Conservation (phyloP, 1,139 yeast genomes). For the Candida tropicalis region DNA sequence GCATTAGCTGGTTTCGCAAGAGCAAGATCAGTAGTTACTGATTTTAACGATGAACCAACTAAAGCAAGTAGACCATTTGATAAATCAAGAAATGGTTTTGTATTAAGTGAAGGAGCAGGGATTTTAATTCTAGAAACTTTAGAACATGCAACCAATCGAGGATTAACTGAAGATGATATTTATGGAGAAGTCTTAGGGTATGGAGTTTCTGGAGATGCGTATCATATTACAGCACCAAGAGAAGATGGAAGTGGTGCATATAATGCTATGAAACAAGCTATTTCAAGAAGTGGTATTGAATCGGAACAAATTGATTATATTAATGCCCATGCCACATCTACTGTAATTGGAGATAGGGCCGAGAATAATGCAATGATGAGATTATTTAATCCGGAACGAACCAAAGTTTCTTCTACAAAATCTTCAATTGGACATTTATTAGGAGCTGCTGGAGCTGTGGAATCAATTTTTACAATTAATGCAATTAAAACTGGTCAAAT, state of each 20-base stretch:
- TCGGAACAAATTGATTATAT: constrained; percentile 65
- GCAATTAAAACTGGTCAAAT: constrained; percentile 58
- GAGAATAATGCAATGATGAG: constrained; percentile 75
- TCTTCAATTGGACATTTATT: constrained; percentile 92
- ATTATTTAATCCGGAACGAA: constrained; percentile 41
- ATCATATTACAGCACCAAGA: constrained; percentile 91
- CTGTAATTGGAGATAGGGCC: constrained; percentile 84
- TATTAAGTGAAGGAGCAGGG: constrained; percentile 92
- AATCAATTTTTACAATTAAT: constrained; percentile 76
- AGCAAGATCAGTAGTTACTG: constrained; percentile 77
- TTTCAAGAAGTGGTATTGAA: constrained; percentile 47
- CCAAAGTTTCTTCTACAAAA: constrained; percentile 77
- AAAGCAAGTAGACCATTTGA: constrained; percentile 91
- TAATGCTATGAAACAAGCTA: constrained; percentile 79
- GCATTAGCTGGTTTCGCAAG: constrained; percentile 91
- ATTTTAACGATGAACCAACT: constrained; percentile 60
- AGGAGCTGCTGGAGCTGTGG: constrained; percentile 97
- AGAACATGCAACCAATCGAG: constrained; percentile 72
- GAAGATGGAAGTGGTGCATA: constrained; percentile 84
- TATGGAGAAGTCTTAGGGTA: constrained; percentile 86
- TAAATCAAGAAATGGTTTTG: constrained; percentile 76
- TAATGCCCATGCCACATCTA: constrained; percentile 97
- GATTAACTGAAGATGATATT: constrained; percentile 53
- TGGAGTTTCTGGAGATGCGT: constrained; percentile 90
- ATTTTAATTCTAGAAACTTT: constrained; percentile 73